Base-by-base conservation (phyloP, 2,329 filamentous ascomycete species). In the Pseudogymnoascus sp. region DNA sequence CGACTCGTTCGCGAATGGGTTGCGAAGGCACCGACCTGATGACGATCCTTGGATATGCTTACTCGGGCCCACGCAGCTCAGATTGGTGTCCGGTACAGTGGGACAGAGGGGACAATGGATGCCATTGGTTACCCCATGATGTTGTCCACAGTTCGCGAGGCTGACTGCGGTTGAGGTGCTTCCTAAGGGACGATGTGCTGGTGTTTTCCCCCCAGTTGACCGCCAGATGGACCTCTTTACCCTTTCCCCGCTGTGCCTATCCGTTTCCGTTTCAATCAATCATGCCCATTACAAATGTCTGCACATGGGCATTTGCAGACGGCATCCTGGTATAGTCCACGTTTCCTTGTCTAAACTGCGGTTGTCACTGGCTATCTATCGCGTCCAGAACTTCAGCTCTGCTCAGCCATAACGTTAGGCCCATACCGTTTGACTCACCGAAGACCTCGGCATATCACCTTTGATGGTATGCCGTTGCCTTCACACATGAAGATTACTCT, bases 281-380 rank as follows among this genome's bases (percentile, higher is more conserved):
- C 29, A 33, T 14, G 50, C 29, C 50, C 50, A 56, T 56, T 56
- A 56, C 50, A 56, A 56, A 56, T 33, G 10, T 33, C 29, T 5
- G 11, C 10, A 56, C 50, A 56, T 33, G 50, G 26, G 50, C 50
- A 33, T 33, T 19, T 56, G 10, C 50, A 56, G 26, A 56, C 14
- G 11, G 10, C 10, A 56, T 56, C 50, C 50, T 33, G 29, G 50
- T 56, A 56, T 33, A 56, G 26, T 56, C 50, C 29, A 56, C 26
- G 50, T 56, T 56, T 33, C 50, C 50, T 56, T 56, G 50, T 56
- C 50, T 56, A 11, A 56, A 56, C 50, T 56, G 50, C 50, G 50
- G 50, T 56, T 56, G 3, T n/a, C n/a, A 56, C 50, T 56, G 50
- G 50, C 11, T 56, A 33, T 56, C 50, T 19, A 10, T 56, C 50